Evolutionary conservation across 768 basidiomycete species (phyloP).

Genomic region (Pleurotus tuoliensis): DNA sequence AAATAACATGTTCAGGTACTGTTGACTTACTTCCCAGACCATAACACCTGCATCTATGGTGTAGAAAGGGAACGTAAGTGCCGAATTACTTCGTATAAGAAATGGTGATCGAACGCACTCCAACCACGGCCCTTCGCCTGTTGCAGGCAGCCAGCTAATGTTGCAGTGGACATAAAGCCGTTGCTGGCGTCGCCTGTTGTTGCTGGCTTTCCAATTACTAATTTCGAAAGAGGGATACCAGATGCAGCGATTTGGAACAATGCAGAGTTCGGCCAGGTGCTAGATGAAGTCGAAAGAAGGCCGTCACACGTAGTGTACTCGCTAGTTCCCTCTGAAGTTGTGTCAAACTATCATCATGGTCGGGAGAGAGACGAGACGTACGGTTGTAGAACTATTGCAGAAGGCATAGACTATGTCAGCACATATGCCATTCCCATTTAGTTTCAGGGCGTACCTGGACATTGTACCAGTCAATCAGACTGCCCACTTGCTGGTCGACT

Average conservation of each 20-base stretch:
- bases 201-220: constrained; percentile 76
- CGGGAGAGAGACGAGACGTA: constrained; percentile 18
- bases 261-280: constrained; percentile 57
- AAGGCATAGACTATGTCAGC: too few relatives aligned
- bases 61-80: neutral
- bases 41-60: constrained; percentile 25
- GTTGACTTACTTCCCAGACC: constrained; percentile 24
- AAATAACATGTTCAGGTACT: neutral
- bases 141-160: constrained; percentile 55
- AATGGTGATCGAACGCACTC: constrained; percentile 40
- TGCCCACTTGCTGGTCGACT: constrained; percentile 50
- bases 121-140: constrained; percentile 63
- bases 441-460: constrained; percentile 35
- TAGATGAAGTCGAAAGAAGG: constrained; percentile 56
- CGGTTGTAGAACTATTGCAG: constrained; percentile 39
- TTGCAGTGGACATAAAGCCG: constrained; percentile 57
- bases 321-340: constrained; percentile 45
- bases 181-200: constrained; percentile 46
- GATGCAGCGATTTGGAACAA: constrained; percentile 55
- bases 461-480: constrained; percentile 64
- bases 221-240: constrained; percentile 57
- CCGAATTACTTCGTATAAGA: neutral
- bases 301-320: constrained; percentile 64
- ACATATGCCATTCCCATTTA: too few relatives aligned
- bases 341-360: neutral